Percentiles rank a stretch among this genome's conserved stretches.
These are phyloP conservation scores for Phytomonas francai DNA, from an alignment of 208 protist genomes.

Conservation along the genomic window DNA sequence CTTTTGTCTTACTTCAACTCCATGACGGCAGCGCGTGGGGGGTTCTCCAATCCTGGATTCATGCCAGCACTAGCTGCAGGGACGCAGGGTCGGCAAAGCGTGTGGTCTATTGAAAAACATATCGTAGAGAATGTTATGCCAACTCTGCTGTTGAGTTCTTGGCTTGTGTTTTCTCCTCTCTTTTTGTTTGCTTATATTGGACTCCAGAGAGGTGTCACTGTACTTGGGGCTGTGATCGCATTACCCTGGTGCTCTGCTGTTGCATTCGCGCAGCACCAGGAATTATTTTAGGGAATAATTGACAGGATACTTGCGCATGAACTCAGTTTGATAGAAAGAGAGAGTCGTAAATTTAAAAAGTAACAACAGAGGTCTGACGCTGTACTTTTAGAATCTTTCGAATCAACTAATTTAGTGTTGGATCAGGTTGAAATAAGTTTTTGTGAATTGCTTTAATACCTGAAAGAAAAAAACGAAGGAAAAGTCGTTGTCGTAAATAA, in stretches of 20 bases:
- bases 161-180: constrained; percentile 52
- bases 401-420: background rate
- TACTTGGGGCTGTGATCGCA: constrained; percentile 18
- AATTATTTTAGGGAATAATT: constrained; percentile 27
- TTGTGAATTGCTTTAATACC: constrained; percentile 10
- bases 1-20: constrained; percentile 61
- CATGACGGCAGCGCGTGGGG: constrained; percentile 49
- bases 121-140: constrained; percentile 62
- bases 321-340: background rate
- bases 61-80: constrained; percentile 26
- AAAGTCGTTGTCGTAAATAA: background rate
- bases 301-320: background rate
- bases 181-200: constrained; percentile 34
- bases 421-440: background rate
- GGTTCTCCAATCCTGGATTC: constrained; percentile 47
- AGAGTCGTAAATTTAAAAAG: background rate
- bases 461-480: background rate
- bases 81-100: constrained; percentile 30
- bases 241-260: constrained; percentile 55
- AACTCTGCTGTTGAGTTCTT: constrained; percentile 55
- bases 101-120: constrained; percentile 35
- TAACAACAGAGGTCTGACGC: background rate
- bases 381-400: background rate
- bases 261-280: constrained; percentile 31
- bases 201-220: constrained; percentile 15